Evolutionary conservation across 163 green algal genomes (phyloP).

Genomic region (Chlorella variabilis): DNA sequence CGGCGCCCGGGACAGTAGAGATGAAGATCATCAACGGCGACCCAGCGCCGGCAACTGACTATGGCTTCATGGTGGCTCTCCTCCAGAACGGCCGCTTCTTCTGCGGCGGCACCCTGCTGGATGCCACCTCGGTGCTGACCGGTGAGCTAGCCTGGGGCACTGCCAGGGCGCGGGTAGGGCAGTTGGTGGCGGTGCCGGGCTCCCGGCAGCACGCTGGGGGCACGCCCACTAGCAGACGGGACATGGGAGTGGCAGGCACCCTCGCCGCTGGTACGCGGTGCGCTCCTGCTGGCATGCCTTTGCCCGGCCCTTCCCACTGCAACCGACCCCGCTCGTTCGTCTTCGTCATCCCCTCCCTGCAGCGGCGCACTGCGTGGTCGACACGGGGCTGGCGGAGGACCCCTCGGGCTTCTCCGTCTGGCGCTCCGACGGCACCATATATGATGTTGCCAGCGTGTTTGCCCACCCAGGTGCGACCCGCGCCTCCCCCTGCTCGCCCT

Average conservation of each 20-base stretch:
- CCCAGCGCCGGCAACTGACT: neutral
- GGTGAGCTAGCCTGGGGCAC: neutral
- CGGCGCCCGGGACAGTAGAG: neutral
- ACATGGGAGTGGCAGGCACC: too few species aligned
- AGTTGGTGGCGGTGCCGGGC: too few species aligned
- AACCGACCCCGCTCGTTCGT: too few species aligned
- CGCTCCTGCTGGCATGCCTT: too few species aligned
- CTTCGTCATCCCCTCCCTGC: neutral
- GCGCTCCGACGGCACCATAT: neutral
- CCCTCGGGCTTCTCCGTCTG: neutral
- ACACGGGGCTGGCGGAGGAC: slow-evolving; percentile 4
- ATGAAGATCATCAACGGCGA: slow-evolving; percentile 28
- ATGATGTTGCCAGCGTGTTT: neutral
- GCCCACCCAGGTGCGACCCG: slow-evolving; percentile 10
- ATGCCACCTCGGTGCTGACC: slow-evolving; percentile 6
- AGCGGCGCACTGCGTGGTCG: slow-evolving; percentile 28
- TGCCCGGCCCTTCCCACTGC: too few species aligned
- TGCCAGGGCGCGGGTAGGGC: too few species aligned
- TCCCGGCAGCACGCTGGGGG: too few species aligned
- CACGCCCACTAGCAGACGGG: too few species aligned
- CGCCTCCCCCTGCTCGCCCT: neutral
- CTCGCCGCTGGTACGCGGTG: too few species aligned
- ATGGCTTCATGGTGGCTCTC: slow-evolving; percentile 9
- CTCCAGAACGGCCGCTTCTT: slow-evolving; percentile 16
- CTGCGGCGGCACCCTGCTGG: slow-evolving; percentile 4